A percentile compares a stretch with the other conserved stretches of the same genome.
Conservation (phyloP, 2,329 filamentous ascomycete genomes). For the Chaetomiaceae sp. region DNA sequence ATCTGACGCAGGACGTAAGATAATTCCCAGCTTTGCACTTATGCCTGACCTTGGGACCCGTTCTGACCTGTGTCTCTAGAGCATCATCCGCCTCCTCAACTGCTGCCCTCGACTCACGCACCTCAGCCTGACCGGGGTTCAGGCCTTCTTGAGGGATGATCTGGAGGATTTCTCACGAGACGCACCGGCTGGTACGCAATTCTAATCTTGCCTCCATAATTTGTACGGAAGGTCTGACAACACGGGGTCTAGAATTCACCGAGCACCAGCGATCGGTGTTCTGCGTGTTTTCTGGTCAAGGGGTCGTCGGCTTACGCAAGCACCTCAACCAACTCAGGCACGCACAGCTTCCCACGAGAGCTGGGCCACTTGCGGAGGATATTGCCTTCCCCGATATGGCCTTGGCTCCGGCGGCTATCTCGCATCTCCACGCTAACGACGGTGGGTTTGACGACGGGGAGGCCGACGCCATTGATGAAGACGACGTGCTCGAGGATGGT, state of each 20-base stretch:
- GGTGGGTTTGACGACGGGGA: conserved; percentile 22
- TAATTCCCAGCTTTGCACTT: not conserved
- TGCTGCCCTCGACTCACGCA: conserved; percentile 90
- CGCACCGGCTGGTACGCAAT: conserved; percentile 61
- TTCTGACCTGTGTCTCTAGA: conserved; percentile 46
- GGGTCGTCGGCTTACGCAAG: conserved; percentile 69
- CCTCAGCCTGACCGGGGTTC: conserved; percentile 87
- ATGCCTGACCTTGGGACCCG: conserved; percentile 8
- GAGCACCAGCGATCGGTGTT: conserved; percentile 93
- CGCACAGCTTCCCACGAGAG: not conserved
- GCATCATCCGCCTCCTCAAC: conserved; percentile 83
- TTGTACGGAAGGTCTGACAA: conserved; percentile 21
- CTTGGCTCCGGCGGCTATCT: not conserved
- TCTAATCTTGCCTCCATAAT: not conserved
- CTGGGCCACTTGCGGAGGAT: not conserved
- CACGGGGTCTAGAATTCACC: conserved; percentile 66
- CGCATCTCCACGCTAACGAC: conserved; percentile 13
- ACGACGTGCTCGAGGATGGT: conserved; percentile 27
- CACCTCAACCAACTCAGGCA: conserved; percentile 55
- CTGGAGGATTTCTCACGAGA: conserved; percentile 79
- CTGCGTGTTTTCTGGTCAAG: conserved; percentile 90
- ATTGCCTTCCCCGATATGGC: conserved; percentile 5
- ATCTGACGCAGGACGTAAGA: conserved; percentile 72
- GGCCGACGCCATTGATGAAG: conserved; percentile 24
- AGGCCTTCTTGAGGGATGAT: conserved; percentile 81